A percentile compares a stretch with the other conserved stretches of the same genome.
These are phyloP conservation scores for Chalaropsis thielavioides DNA, from an alignment of 2,329 filamentous ascomycete genomes.

Conservation along the genomic window DNA sequence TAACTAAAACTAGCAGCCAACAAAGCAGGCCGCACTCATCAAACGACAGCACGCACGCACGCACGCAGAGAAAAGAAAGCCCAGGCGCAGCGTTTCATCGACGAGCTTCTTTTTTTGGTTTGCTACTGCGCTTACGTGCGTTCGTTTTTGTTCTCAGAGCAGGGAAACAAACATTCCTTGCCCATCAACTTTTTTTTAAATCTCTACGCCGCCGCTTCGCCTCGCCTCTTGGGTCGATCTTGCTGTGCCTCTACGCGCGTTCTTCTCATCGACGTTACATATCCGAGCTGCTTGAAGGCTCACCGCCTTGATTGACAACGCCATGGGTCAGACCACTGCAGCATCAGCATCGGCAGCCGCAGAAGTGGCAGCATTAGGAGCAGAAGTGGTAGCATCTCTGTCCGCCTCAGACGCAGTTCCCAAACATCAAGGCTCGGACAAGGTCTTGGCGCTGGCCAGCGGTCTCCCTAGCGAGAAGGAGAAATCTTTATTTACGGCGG, in stretches of 20 bases:
- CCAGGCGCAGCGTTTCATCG: neutral
- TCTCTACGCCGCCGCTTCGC: neutral
- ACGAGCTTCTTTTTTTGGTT: neutral
- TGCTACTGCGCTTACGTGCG: neutral
- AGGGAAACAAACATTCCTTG: neutral
- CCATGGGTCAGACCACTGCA: conserved; percentile 5
- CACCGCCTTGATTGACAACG: conserved; percentile 5
- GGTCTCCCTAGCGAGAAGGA: neutral
- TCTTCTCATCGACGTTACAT: conserved; percentile 1
- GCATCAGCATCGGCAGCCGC: neutral
- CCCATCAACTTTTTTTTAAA: neutral
- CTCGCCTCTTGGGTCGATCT: neutral
- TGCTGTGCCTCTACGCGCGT: neutral
- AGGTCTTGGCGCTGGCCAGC: neutral
- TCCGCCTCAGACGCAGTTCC: neutral
- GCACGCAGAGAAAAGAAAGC: neutral
- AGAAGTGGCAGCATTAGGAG: neutral
- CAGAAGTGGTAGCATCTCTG: neutral
- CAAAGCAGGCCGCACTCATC: neutral
- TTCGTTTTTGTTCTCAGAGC: neutral
- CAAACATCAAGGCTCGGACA: neutral
- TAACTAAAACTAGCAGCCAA: neutral
- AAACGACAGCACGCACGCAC: neutral
- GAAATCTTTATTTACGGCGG: neutral
- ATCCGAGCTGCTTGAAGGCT: neutral